These are phyloP conservation scores for Sclerotinia borealis DNA, from an alignment of 2,329 filamentous ascomycete species.

Conservation along the genomic window DNA sequence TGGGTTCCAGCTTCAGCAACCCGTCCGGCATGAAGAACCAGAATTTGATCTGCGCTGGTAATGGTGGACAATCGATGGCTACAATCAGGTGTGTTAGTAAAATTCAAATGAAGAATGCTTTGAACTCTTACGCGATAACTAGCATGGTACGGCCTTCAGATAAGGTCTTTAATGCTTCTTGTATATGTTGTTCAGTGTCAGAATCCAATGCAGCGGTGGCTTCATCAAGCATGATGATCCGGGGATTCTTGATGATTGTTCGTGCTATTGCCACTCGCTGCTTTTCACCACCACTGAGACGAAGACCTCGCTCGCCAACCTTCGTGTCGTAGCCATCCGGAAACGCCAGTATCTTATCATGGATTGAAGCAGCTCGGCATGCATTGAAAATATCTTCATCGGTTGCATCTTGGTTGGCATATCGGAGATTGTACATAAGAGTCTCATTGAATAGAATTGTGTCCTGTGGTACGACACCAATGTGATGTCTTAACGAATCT, in stretches of 20 bases:
- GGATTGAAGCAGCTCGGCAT: constrained; percentile 81
- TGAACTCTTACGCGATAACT: constrained; percentile 72
- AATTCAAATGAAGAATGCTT: constrained; percentile 60
- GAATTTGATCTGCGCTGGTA: constrained; percentile 82
- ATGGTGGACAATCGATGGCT: constrained; percentile 73
- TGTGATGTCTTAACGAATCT: constrained; percentile 83
- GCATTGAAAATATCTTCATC: constrained; percentile 78
- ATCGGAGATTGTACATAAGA: constrained; percentile 89
- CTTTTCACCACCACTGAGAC: constrained; percentile 85
- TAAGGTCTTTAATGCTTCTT: constrained; percentile 75
- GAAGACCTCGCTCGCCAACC: constrained; percentile 82
- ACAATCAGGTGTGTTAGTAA: constrained; percentile 64
- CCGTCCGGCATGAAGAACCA: constrained; percentile 72
- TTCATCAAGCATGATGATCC: constrained; percentile 89
- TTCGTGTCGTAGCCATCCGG: constrained; percentile 85
- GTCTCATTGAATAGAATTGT: constrained; percentile 93
- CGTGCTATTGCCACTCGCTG: constrained; percentile 90
- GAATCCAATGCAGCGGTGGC: constrained; percentile 88
- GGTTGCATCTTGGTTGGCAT: constrained; percentile 74
- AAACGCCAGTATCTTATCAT: constrained; percentile 85
- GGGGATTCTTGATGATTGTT: constrained; percentile 85
- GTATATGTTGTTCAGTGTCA: constrained; percentile 89
- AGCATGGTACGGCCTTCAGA: constrained; percentile 84
- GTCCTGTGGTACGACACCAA: constrained; percentile 95
- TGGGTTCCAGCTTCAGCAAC: constrained; percentile 77